Evolutionary conservation across 768 basidiomycete genomes (phyloP).

Genomic region (Tricholoma sp.): DNA sequence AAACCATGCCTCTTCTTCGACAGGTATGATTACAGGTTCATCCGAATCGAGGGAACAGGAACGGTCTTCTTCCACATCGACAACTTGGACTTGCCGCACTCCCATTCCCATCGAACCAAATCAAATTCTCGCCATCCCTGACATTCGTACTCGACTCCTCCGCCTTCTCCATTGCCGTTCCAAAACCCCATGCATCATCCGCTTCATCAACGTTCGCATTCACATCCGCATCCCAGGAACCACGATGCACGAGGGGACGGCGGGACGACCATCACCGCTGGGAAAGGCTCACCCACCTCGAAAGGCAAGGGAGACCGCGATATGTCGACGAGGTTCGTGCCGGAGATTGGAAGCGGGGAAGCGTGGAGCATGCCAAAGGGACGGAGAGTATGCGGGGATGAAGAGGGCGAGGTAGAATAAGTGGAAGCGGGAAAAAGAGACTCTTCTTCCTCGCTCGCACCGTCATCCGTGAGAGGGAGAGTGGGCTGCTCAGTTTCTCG

Average conservation of each 20-base stretch:
- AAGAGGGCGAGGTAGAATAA: neutral
- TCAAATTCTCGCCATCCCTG: conserved; percentile 4
- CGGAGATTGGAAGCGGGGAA: neutral
- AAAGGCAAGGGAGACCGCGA: no score
- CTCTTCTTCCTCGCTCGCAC: neutral
- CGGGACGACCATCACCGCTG: neutral
- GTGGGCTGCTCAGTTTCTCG: neutral
- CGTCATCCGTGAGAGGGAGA: neutral
- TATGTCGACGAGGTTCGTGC: neutral
- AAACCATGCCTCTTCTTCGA: neutral
- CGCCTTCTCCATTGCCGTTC: neutral
- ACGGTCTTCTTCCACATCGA: neutral
- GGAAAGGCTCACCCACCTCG: neutral
- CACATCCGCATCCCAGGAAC: neutral
- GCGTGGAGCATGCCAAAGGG: neutral
- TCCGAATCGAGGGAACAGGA: neutral
- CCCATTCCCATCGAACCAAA: conserved; percentile 1
- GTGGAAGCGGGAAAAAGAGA: neutral
- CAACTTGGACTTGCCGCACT: neutral
- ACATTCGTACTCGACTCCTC: neutral
- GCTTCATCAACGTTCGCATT: neutral
- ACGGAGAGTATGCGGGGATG: neutral
- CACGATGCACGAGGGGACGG: neutral
- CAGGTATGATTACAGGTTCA: conserved; percentile 6
- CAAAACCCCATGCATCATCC: conserved; percentile 9